Base-by-base conservation (phyloP, 805 yeast genomes). In the Wickerhamiella kazuoi region DNA sequence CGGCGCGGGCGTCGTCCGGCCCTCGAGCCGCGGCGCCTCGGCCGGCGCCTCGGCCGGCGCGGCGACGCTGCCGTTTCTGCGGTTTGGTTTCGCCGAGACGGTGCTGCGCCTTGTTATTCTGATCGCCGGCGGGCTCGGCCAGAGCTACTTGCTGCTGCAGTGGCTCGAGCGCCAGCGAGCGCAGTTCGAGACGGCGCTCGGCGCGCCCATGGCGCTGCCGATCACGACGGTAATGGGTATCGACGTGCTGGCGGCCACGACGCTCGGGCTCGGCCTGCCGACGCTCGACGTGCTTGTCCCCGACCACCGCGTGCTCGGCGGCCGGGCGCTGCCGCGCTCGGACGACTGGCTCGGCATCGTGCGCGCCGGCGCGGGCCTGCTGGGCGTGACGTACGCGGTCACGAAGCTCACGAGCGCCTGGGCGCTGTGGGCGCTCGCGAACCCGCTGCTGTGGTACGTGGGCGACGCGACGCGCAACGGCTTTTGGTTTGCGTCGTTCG, bases 381-480 rank as follows among this genome's bases (percentile, higher is more conserved):
- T 61, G 40, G 65, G 65, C 14, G 53, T 61, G 11, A 48, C 60
- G 9, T 61, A 61, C 39, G 62, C 63, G 18, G 51, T 59, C 17
- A 54, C 61, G 14, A 57, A 59, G 42, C 50, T 62, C 21, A 37
- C 52, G 17, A 61, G 59, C 40, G 61, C 62, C 1, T 57, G 61
- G 3, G 44, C 50, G 28, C 54, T 55, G 24, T 54, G 61, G 56
- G 57, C 57, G 7, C 45, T 60, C 35, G 52, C 59, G 15, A 60
- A 56, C 41, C 67, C 67, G 11, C 51, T 54, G 20, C 43, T 62
- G 41, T 62, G 67, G 67, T 55, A 50, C 36, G 49, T 60, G 7
- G 44, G 59, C 26, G 66, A 62, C 40, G 49, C 54, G 18, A 53
- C 65, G 5, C 38, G 52, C 14, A 53, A 53, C 44, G 67, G 67